Conservation (phyloP, 2,329 filamentous ascomycete species). For the Lecanicillium sp. region DNA sequence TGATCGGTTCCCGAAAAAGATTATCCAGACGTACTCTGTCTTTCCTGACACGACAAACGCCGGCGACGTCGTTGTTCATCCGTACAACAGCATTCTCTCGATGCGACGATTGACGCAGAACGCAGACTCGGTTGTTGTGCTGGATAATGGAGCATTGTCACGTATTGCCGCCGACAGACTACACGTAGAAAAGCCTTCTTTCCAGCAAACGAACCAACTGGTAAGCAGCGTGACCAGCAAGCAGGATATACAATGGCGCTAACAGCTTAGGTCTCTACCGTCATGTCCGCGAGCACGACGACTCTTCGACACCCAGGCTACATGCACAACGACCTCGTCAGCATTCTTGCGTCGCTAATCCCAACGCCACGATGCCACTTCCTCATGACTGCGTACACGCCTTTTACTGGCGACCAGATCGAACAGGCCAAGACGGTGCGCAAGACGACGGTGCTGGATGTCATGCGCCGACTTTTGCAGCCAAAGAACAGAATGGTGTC, state of each 20-base stretch:
- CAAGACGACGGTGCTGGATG: constrained; percentile 95
- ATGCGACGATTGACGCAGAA: constrained; percentile 91
- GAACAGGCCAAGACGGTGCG: constrained; percentile 96
- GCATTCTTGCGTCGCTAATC: constrained; percentile 91
- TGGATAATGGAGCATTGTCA: constrained; percentile 90
- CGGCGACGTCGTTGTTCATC: constrained; percentile 90
- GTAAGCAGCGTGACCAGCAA: constrained; percentile 33
- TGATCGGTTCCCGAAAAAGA: constrained; percentile 95
- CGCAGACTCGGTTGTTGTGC: constrained; percentile 92
- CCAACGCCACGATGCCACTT: constrained; percentile 96
- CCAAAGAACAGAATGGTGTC: constrained; percentile 99
- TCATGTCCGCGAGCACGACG: constrained; percentile 97
- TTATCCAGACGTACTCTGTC: constrained; percentile 98
- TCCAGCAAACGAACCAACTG: constrained; percentile 95
- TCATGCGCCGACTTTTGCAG: constrained; percentile 91
- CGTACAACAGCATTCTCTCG: constrained; percentile 92
- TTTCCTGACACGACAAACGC: constrained; percentile 88
- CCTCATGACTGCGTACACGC: constrained; percentile 96
- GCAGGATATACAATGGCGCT: constrained; percentile 7
- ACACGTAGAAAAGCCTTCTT: constrained; percentile 91
- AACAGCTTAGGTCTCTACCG: constrained; percentile 63
- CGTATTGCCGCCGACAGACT: constrained; percentile 90
- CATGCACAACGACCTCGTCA: constrained; percentile 99
- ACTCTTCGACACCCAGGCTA: constrained; percentile 95
- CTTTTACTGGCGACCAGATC: constrained; percentile 92